Base-by-base conservation (phyloP, 345 rosid species). In the Moricandia arvensis region DNA sequence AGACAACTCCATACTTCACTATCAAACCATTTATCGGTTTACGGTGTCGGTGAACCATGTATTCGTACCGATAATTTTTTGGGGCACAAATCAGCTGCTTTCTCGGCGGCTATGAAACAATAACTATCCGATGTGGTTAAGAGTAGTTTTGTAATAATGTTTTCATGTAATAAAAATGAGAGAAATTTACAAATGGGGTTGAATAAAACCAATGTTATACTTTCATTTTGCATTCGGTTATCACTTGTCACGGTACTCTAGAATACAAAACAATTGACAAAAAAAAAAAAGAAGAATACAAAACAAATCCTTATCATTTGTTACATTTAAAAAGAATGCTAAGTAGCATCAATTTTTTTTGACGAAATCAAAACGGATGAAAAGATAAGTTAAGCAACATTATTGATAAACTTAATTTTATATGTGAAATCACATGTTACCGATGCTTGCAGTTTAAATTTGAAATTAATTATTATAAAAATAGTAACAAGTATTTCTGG, bases 21-120 rank as follows among this genome's bases (percentile, higher is more conserved):
- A 51, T 65, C 57, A 65, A 72, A 65, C 76, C 76, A 51, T 45
- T 12, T 49, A 49, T 49, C 68, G 77, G 73, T 78, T 78, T 47
- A 72, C 59, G 68, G 35, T 72, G 77, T 72, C 73, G 77, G 68
- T 72, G 77, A 47, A 17, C 54, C 72, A 71, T 71, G 60, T 64
- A 55, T 3, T 54, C 55, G 11, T 55, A 64, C 76, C 57, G 76
- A 76, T 71, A 15, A 5, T 2, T 35, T 43, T 61, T 27, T 59
- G 5, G 63, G 34, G 31, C 31, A 29, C 68, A 1, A 7, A 47
- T 6, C 49, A 54, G 68, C 77, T 51, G 77, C 81, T 49, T 71
- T 57, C 75, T 71, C 67, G n/a, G 72, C 67, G 67, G 67, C 80
- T 43, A 8, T 37, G 63, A 59, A 26, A 49, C 34, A 7, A 58